Evolutionary conservation across 768 basidiomycete species (phyloP).

Genomic region (Pleurotus pulmonarius): DNA sequence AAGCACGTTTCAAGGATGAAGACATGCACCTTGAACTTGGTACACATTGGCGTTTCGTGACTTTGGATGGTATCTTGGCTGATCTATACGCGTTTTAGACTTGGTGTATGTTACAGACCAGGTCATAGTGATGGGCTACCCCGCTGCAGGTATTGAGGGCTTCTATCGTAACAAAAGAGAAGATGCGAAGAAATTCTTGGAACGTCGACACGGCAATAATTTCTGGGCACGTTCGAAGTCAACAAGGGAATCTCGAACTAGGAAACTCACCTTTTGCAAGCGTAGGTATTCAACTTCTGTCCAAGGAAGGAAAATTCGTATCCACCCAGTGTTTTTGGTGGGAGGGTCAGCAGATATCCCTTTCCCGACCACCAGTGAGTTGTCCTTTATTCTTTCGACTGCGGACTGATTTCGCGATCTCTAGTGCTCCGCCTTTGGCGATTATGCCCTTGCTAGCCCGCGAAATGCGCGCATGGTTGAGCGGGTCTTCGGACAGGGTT

Average conservation of each 20-base stretch:
- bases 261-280: not conserved
- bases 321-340: constrained; percentile 60
- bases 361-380: constrained; percentile 90
- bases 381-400: not conserved
- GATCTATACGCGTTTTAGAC: constrained; percentile 28
- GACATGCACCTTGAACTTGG: constrained; percentile 68
- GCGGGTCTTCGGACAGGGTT: constrained; percentile 59
- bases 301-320: constrained; percentile 81
- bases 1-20: constrained; percentile 71
- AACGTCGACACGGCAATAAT: constrained; percentile 67
- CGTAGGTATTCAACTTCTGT: constrained; percentile 77
- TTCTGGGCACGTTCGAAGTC: constrained; percentile 43
- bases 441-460: constrained; percentile 69
- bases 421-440: constrained; percentile 72
- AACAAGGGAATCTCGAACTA: not conserved
- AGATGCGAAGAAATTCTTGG: constrained; percentile 74
- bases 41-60: constrained; percentile 23
- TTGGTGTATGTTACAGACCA: constrained; percentile 70
- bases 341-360: constrained; percentile 78
- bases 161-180: constrained; percentile 77
- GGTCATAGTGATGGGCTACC: constrained; percentile 82
- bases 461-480: constrained; percentile 74
- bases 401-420: not conserved
- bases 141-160: constrained; percentile 73
- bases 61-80: not conserved